Conservation (phyloP, 2,329 filamentous ascomycete species). For the Fulvia fulva region DNA sequence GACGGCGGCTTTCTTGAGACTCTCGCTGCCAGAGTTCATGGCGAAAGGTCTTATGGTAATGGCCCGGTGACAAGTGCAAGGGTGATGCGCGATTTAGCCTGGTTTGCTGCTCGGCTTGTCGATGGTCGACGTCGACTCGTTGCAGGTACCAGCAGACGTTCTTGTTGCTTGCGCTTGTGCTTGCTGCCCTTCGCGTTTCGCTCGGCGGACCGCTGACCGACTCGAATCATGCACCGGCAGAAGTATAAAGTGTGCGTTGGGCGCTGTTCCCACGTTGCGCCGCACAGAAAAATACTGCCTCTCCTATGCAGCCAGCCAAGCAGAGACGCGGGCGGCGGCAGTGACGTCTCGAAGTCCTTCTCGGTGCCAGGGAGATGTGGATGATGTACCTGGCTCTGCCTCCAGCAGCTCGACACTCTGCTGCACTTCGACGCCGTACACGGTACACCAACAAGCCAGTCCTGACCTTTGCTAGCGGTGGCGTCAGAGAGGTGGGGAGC, state of each 20-base stretch:
- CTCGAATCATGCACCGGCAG: not conserved
- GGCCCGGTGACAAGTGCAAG: not conserved
- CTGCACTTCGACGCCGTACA: not conserved
- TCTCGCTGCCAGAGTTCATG: constrained; percentile 24
- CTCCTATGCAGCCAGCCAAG: not conserved
- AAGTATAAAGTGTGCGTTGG: not conserved
- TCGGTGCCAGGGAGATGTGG: not conserved
- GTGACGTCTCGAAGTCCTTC: not conserved
- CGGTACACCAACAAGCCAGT: too few relatives aligned
- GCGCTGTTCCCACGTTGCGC: not conserved
- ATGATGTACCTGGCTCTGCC: not conserved
- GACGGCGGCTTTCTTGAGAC: constrained; percentile 53
- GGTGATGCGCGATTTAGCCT: constrained; percentile 8
- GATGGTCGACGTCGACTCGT: not conserved
- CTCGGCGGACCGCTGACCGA: not conserved
- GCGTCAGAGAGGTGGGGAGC: not conserved
- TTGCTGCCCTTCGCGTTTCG: not conserved
- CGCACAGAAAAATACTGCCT: not conserved
- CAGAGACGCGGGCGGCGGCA: not conserved
- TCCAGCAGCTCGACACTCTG: not conserved
- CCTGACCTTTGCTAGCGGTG: not conserved
- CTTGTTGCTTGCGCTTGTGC: not conserved
- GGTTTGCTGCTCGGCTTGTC: not conserved
- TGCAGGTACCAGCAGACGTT: not conserved
- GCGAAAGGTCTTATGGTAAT: constrained; percentile 6